phyloP scores from a whole-genome alignment of 306 rosid genomes.

The Malus sieversii region DNA sequence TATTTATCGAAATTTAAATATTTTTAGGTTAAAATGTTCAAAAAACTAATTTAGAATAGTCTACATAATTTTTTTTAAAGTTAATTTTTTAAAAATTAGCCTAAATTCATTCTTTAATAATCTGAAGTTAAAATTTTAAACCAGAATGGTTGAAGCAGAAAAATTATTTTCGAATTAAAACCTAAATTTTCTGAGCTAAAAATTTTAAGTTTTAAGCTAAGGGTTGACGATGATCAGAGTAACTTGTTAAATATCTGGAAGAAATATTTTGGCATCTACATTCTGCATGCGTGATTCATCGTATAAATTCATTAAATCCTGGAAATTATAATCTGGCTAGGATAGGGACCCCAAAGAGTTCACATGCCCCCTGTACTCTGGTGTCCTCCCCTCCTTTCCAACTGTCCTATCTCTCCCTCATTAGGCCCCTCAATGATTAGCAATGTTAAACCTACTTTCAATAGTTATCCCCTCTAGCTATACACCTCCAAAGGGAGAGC shows the following conservation, averaged over 20 bases:
- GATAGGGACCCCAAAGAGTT: constrained; percentile 50
- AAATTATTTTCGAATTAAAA: too few relatives aligned
- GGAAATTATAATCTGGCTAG: constrained; percentile 8
- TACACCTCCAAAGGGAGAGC: constrained; percentile 13
- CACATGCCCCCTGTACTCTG: constrained; percentile 41
- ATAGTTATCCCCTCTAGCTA: constrained; percentile 14
- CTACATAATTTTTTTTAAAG: too few relatives aligned
- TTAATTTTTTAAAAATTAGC: too few relatives aligned
- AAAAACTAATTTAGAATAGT: too few relatives aligned
- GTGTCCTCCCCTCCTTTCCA: constrained; percentile 59
- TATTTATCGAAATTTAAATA: too few relatives aligned
- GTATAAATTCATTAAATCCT: not conserved
- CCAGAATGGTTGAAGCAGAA: accelerated
- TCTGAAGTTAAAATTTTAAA: too few relatives aligned
- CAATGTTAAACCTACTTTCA: constrained; percentile 17
- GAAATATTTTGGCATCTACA: not conserved
- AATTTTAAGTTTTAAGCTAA: too few relatives aligned
- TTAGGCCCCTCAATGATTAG: not conserved
- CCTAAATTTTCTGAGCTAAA: too few relatives aligned
- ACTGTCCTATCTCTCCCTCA: constrained; percentile 23
- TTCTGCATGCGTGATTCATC: not conserved
- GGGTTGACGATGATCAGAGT: not conserved
- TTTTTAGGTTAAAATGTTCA: too few relatives aligned
- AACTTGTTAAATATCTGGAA: not conserved
- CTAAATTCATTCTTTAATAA: too few relatives aligned